phyloP scores from a whole-genome alignment of 805 yeast genomes.

The Pichia pseudocactophila region DNA sequence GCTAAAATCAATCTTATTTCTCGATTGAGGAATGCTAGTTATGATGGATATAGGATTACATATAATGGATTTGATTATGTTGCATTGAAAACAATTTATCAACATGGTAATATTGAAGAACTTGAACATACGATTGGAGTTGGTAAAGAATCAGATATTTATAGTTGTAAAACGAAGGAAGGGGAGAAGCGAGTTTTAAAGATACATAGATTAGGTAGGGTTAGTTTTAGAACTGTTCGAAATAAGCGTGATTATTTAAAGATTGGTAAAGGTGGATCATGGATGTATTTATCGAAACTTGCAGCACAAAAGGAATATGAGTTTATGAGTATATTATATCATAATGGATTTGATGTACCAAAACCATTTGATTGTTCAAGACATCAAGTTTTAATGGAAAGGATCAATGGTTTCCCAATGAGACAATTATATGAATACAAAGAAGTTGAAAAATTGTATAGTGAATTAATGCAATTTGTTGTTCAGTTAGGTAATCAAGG shows the following conservation, averaged over 20 bases:
- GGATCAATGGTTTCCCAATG: constrained; percentile 87
- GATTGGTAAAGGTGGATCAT: constrained; percentile 63
- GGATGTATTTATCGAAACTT: constrained; percentile 87
- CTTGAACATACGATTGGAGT: constrained; percentile 89
- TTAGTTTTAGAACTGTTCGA: constrained; percentile 86
- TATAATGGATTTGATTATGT: constrained; percentile 88
- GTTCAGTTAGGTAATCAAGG: constrained; percentile 82
- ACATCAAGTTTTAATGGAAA: constrained; percentile 89
- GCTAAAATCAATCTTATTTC: constrained; percentile 80
- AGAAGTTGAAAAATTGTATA: constrained; percentile 63
- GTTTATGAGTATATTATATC: constrained; percentile 69
- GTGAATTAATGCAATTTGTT: constrained; percentile 78
- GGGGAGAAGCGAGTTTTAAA: constrained; percentile 69
- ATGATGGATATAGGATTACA: constrained; percentile 88
- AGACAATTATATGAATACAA: constrained; percentile 65
- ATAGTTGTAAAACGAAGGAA: constrained; percentile 60
- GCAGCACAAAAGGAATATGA: constrained; percentile 92
- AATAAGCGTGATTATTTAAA: constrained; percentile 87
- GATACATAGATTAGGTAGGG: constrained; percentile 88
- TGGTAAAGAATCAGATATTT: constrained; percentile 96
- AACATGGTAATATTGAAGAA: constrained; percentile 62
- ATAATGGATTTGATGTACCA: constrained; percentile 80
- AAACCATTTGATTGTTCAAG: constrained; percentile 82
- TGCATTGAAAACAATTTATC: constrained; percentile 78
- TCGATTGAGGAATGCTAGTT: constrained; percentile 78